Percentiles rank a stretch among this genome's conserved stretches.
phyloP scores from a whole-genome alignment of 2,329 filamentous ascomycete genomes.

The Dactylellina cionopaga region DNA sequence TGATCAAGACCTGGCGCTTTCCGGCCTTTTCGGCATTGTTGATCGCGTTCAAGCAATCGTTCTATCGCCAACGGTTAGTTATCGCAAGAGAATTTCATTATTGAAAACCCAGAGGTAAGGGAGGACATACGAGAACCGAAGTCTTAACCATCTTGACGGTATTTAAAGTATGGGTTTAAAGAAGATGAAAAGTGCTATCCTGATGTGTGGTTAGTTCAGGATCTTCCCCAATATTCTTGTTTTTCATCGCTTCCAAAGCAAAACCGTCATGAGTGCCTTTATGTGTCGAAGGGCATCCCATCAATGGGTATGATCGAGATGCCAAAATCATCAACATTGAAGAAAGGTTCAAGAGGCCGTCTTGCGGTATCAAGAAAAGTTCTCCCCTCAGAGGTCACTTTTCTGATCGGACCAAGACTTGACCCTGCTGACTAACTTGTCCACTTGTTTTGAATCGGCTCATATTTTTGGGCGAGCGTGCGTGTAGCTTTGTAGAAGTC shows the following conservation, averaged over 20 bases:
- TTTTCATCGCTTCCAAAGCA: constrained; percentile 36
- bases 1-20: constrained; percentile 99
- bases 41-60: constrained; percentile 98
- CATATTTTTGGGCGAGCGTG: constrained; percentile 18
- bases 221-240: constrained; percentile 37
- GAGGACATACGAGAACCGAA: constrained; percentile 75
- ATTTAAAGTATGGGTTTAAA: constrained; percentile 56
- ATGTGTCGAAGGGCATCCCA: constrained; percentile 50
- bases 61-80: constrained; percentile 59
- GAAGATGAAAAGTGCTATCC: constrained; percentile 21
- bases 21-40: constrained; percentile 99
- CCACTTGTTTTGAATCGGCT: constrained; percentile 53
- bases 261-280: constrained; percentile 54
- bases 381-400: constrained; percentile 4
- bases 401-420: constrained; percentile 53
- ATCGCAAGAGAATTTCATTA: not conserved
- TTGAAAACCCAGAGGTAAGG: not conserved
- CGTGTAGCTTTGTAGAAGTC: constrained; percentile 27
- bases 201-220: constrained; percentile 45
- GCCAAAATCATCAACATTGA: constrained; percentile 52
- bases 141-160: constrained; percentile 97
- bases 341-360: constrained; percentile 54
- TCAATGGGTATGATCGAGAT: constrained; percentile 41
- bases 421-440: constrained; percentile 52
- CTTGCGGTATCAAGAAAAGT: constrained; percentile 52